Evolutionary conservation across 2,329 filamentous ascomycete species (phyloP).

Genomic region (Acephala macrosclerotiorum): DNA sequence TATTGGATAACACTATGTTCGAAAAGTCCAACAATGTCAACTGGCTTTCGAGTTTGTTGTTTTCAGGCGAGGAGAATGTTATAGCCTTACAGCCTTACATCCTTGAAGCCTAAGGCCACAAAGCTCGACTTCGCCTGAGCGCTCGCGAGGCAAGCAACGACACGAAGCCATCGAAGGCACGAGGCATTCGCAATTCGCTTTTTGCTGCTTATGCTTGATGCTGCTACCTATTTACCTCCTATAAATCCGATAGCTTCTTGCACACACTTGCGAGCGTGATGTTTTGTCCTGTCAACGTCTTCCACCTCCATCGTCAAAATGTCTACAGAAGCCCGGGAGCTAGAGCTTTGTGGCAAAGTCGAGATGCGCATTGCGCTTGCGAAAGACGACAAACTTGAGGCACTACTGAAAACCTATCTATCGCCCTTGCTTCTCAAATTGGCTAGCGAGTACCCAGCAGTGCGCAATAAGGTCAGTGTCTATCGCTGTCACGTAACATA

Average conservation of each 20-base stretch:
- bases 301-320: conserved; percentile 10
- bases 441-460: conserved; percentile 78
- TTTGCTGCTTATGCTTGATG: conserved; percentile 1
- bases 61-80: background rate
- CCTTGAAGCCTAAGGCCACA: background rate
- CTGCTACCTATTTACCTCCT: conserved; percentile 6
- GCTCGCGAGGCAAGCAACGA: conserved; percentile 15
- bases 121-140: background rate
- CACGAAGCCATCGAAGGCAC: conserved; percentile 22
- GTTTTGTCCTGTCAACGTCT: background rate
- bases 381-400: conserved; percentile 82
- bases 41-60: background rate
- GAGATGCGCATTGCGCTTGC: conserved; percentile 77
- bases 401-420: conserved; percentile 80
- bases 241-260: conserved; percentile 12
- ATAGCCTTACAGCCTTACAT: background rate
- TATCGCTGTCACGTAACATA: conserved; percentile 15
- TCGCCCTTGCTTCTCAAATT: conserved; percentile 86
- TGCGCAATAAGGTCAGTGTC: conserved; percentile 74
- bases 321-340: conserved; percentile 57
- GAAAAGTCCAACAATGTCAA: no score
- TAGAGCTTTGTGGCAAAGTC: conserved; percentile 83
- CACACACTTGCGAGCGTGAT: background rate
- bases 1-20: no score
- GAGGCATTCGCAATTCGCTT: conserved; percentile 20